Evolutionary conservation across 2,329 filamentous ascomycete species (phyloP).

Genomic region (Chaetomium sp.): DNA sequence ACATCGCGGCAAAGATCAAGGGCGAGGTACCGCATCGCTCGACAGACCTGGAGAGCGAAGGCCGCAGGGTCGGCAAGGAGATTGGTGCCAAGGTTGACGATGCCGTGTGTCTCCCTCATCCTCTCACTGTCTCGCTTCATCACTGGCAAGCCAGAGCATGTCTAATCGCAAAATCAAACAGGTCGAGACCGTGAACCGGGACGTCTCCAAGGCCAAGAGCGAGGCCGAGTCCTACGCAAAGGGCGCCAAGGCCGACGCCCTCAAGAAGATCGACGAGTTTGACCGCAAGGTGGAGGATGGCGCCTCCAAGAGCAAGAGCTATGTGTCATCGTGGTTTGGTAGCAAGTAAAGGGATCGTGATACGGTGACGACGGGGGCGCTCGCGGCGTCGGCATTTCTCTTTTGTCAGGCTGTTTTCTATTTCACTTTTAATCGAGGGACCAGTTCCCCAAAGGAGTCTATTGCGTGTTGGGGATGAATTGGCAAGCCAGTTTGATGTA

Average conservation of each 20-base stretch:
- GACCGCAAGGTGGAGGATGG: conserved; percentile 80
- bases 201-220: conserved; percentile 63
- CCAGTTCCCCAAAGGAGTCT: neutral
- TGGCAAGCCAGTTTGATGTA: neutral
- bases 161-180: conserved; percentile 41
- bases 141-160: too few species aligned
- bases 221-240: conserved; percentile 62
- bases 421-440: neutral
- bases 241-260: conserved; percentile 63
- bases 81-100: conserved; percentile 68
- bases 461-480: neutral
- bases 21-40: conserved; percentile 60
- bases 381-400: neutral
- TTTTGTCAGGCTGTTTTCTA: neutral
- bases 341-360: conserved; percentile 47
- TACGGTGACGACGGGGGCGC: neutral
- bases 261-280: conserved; percentile 77
- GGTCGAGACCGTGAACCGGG: conserved; percentile 64
- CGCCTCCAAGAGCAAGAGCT: conserved; percentile 79
- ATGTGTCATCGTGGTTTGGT: conserved; percentile 84
- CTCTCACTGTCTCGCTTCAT: neutral
- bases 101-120: conserved; percentile 57
- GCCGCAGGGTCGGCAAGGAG: conserved; percentile 61
- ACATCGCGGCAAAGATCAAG: conserved; percentile 66
- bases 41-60: conserved; percentile 66